Evolutionary conservation across 257 asterid species (phyloP).

Genomic region (Solanum sitiens): DNA sequence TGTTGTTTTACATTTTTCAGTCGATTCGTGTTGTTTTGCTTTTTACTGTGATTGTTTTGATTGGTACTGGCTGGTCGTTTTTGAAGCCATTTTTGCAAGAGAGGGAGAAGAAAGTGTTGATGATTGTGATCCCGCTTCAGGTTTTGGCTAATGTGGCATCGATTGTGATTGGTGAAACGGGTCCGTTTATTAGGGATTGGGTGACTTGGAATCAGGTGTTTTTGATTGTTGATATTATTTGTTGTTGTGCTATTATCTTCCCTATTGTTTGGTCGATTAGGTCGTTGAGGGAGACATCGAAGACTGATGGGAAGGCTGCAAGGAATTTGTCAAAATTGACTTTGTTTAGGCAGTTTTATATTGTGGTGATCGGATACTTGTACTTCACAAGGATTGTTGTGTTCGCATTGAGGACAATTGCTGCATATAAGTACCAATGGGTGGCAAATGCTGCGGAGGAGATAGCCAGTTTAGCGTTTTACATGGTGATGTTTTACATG

Average conservation of each 20-base stretch:
- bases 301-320: constrained; percentile 98
- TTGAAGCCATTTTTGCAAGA: constrained; percentile 88
- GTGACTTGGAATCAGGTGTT: constrained; percentile 92
- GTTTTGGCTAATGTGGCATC: constrained; percentile 88
- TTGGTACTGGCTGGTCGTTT: constrained; percentile 94
- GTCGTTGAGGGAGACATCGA: constrained; percentile 91
- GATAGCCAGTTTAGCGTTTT: constrained; percentile 77
- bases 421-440: constrained; percentile 94
- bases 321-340: constrained; percentile 80
- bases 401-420: constrained; percentile 83
- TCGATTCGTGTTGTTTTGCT: constrained; percentile 68
- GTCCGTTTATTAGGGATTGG: constrained; percentile 93
- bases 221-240: constrained; percentile 75
- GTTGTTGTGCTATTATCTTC: constrained; percentile 88
- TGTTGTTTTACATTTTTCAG: constrained; percentile 85
- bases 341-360: constrained; percentile 87
- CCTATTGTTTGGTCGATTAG: constrained; percentile 97
- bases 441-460: constrained; percentile 92
- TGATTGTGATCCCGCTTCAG: constrained; percentile 94
- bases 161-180: constrained; percentile 87
- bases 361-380: constrained; percentile 87
- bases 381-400: constrained; percentile 91
- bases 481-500: constrained; percentile 80
- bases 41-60: constrained; percentile 76
- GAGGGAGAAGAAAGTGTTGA: constrained; percentile 88